phyloP scores from a whole-genome alignment of 345 rosid species.

The Euphorbia tirucalli region DNA sequence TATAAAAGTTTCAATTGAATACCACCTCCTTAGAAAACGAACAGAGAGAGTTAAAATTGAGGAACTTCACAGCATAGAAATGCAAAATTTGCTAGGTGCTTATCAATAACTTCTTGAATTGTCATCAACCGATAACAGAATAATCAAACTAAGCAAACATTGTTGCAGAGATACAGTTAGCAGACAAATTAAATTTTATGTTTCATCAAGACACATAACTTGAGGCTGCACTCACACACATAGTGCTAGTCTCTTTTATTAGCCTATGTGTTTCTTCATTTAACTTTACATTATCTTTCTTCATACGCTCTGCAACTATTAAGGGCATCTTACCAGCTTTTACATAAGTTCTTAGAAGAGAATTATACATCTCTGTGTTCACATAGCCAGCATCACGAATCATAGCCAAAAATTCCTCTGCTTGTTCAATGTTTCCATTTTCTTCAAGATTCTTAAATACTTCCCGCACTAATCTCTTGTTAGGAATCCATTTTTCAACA shows the following conservation, averaged over 20 bases:
- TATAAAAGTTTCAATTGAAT: too few relatives aligned
- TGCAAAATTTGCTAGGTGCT: too few relatives aligned
- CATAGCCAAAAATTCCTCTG: slow-evolving; percentile 59
- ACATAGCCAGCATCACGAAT: slow-evolving; percentile 63
- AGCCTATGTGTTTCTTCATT: slow-evolving; percentile 69
- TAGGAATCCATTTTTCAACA: slow-evolving; percentile 68
- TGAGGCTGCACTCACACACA: slow-evolving; percentile 63
- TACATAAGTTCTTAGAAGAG: slow-evolving; percentile 62
- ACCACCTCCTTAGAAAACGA: too few relatives aligned
- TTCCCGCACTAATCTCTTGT: slow-evolving; percentile 46
- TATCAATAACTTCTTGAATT: neutral
- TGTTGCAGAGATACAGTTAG: neutral
- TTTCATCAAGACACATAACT: slow-evolving; percentile 27
- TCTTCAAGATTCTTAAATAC: slow-evolving; percentile 55
- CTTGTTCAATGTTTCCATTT: slow-evolving; percentile 52
- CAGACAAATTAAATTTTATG: neutral
- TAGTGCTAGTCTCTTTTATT: slow-evolving; percentile 51
- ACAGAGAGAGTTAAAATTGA: too few relatives aligned
- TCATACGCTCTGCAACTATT: slow-evolving; percentile 68
- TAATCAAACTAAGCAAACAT: neutral
- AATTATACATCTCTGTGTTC: slow-evolving; percentile 64
- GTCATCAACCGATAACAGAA: neutral
- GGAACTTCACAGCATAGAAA: too few relatives aligned
- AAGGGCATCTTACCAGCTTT: slow-evolving; percentile 82
- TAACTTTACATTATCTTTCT: slow-evolving; percentile 53